Percentiles rank a stretch among this genome's conserved stretches.
Conservation (phyloP, 2,329 filamentous ascomycete species). For the Rhinocladiella mackenziei region DNA sequence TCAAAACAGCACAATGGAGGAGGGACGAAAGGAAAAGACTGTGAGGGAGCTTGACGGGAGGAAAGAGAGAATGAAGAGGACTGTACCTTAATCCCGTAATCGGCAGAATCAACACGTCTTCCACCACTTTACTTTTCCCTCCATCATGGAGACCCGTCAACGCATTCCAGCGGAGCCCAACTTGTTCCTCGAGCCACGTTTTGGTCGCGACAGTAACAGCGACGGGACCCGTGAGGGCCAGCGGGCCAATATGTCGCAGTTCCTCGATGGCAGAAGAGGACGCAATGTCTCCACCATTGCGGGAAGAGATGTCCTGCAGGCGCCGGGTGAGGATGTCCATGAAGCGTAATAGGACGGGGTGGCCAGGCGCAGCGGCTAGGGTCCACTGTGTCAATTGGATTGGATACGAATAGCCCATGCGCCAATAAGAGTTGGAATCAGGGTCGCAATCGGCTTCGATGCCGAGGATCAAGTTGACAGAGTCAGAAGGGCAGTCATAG, state of each 20-base stretch:
- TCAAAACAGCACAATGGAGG: too few species aligned
- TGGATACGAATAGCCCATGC: slow-evolving; percentile 35
- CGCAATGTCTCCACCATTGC: slow-evolving; percentile 9
- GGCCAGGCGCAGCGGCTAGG: slow-evolving; percentile 31
- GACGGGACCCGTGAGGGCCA: slow-evolving; percentile 34
- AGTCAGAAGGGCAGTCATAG: slow-evolving; percentile 29
- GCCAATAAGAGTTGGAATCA: slow-evolving; percentile 33
- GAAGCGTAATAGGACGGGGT: slow-evolving; percentile 32
- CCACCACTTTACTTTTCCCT: slow-evolving; percentile 32
- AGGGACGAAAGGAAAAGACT: too few species aligned
- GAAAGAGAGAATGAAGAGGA: not conserved
- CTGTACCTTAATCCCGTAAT: slow-evolving; percentile 36
- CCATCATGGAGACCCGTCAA: slow-evolving; percentile 33
- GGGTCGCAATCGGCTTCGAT: slow-evolving; percentile 34
- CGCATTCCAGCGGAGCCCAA: slow-evolving; percentile 34
- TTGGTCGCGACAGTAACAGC: slow-evolving; percentile 33
- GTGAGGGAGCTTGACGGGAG: not conserved
- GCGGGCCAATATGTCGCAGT: slow-evolving; percentile 30
- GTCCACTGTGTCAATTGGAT: slow-evolving; percentile 37
- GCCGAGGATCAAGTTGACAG: slow-evolving; percentile 32
- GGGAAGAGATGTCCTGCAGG: slow-evolving; percentile 14
- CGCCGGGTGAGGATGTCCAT: slow-evolving; percentile 27
- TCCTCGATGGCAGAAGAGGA: slow-evolving; percentile 13
- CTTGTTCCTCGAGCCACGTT: slow-evolving; percentile 27
- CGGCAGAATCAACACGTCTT: slow-evolving; percentile 35